Evolutionary conservation across 768 basidiomycete species (phyloP).

Genomic region (Russula brevipes): DNA sequence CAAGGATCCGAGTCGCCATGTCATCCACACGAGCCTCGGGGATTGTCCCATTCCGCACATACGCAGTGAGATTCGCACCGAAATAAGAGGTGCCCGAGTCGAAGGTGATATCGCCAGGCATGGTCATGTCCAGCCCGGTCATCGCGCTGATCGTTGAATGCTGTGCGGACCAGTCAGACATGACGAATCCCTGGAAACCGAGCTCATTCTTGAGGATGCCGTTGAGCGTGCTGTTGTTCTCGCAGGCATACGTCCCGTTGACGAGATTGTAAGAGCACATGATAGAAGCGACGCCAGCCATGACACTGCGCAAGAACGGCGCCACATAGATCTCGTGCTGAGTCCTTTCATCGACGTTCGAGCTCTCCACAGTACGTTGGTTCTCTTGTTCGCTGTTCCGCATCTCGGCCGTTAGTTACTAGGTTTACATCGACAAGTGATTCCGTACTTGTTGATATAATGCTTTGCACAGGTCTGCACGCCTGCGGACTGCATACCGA

Average conservation of each 20-base stretch:
- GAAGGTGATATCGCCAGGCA: conserved; percentile 54
- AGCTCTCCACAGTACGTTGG: conserved; percentile 47
- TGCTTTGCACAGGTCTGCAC: conserved; percentile 88
- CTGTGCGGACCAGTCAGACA: conserved; percentile 71
- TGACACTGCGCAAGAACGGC: conserved; percentile 62
- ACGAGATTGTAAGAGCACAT: conserved; percentile 76
- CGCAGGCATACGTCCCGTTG: conserved; percentile 70
- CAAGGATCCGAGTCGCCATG: conserved; percentile 77
- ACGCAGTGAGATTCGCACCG: conserved; percentile 58
- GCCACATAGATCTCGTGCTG: conserved; percentile 70
- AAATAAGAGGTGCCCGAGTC: conserved; percentile 50
- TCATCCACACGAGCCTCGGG: conserved; percentile 62
- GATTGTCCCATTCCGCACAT: conserved; percentile 68
- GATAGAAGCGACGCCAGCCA: conserved; percentile 66
- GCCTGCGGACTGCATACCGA: conserved; percentile 75
- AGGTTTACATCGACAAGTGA: conserved; percentile 36
- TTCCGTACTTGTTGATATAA: conserved; percentile 62
- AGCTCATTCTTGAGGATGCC: conserved; percentile 69
- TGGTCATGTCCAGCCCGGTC: conserved; percentile 61
- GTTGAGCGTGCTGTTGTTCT: conserved; percentile 66
- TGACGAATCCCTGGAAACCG: conserved; percentile 73
- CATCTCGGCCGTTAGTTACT: neutral
- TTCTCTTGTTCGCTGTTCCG: conserved; percentile 60
- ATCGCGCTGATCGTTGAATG: conserved; percentile 55
- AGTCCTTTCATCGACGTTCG: conserved; percentile 75